Conservation (phyloP, 2,329 filamentous ascomycete species). For the Byssothecium circinans region DNA sequence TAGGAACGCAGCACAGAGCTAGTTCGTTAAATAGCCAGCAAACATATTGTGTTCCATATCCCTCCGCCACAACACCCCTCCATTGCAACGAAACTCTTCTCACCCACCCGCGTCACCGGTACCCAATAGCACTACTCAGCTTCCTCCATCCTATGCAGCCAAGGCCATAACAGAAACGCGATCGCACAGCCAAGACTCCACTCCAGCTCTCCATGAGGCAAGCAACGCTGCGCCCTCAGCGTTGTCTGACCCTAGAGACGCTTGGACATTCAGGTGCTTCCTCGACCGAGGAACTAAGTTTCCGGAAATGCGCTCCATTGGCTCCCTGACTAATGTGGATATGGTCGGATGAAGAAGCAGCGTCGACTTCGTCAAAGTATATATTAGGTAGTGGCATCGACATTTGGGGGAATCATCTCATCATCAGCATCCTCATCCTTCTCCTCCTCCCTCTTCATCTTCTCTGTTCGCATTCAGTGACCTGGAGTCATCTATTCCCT, state of each 20-base stretch:
- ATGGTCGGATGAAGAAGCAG: neutral
- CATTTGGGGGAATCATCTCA: conserved; percentile 3
- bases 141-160: conserved; percentile 2
- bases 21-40: neutral
- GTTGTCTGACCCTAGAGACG: neutral
- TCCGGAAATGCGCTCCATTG: conserved; percentile 1
- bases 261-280: neutral
- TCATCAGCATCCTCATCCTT: conserved; percentile 4
- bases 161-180: conserved; percentile 10
- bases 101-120: neutral
- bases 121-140: neutral
- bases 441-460: neutral
- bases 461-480: neutral
- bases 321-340: neutral
- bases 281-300: conserved; percentile 1
- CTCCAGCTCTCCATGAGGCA: conserved; percentile 7
- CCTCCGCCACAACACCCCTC: neutral
- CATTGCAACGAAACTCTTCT: neutral
- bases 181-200: conserved; percentile 11
- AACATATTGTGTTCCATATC: too few relatives aligned
- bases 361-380: neutral
- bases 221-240: conserved; percentile 6
- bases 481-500: neutral
- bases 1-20: neutral
- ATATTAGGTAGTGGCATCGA: neutral